These are phyloP conservation scores for Mycena venus DNA, from an alignment of 768 basidiomycete species.

Conservation along the genomic window DNA sequence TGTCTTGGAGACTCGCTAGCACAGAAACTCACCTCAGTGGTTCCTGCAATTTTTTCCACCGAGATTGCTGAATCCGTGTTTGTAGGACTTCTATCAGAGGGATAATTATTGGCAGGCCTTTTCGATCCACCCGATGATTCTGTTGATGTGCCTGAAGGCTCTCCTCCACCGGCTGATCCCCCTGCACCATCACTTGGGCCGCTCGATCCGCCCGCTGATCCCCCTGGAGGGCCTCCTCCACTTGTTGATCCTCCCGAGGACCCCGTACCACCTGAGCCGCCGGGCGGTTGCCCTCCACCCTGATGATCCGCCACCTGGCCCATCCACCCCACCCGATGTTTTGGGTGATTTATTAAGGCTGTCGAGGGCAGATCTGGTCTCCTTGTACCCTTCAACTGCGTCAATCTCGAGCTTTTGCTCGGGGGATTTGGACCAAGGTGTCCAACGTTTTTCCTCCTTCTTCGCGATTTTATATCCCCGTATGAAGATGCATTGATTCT, in stretches of 20 bases:
- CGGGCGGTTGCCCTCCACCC: no score
- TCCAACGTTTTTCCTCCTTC: background rate
- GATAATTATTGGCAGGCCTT: background rate
- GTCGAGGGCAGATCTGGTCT: no score
- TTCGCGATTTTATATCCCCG: background rate
- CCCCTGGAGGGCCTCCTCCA: background rate
- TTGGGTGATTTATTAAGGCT: no score
- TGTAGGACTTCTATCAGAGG: background rate
- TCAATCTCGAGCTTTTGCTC: no score
- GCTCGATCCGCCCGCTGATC: background rate
- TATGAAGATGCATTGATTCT: background rate
- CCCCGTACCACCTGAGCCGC: no score
- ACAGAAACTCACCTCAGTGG: background rate
- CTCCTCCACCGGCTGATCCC: background rate
- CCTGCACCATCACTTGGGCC: background rate
- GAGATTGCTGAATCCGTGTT: background rate
- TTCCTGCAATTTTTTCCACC: background rate
- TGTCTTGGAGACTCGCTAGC: background rate
- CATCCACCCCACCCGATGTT: no score
- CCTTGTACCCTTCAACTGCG: no score
- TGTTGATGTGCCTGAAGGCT: background rate
- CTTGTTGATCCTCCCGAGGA: background rate
- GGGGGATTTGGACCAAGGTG: no score
- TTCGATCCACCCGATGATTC: background rate
- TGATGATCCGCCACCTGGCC: no score